Evolutionary conservation across 176 grass and related monocot species (phyloP).

Genomic region (Phoenix dactylifera): DNA sequence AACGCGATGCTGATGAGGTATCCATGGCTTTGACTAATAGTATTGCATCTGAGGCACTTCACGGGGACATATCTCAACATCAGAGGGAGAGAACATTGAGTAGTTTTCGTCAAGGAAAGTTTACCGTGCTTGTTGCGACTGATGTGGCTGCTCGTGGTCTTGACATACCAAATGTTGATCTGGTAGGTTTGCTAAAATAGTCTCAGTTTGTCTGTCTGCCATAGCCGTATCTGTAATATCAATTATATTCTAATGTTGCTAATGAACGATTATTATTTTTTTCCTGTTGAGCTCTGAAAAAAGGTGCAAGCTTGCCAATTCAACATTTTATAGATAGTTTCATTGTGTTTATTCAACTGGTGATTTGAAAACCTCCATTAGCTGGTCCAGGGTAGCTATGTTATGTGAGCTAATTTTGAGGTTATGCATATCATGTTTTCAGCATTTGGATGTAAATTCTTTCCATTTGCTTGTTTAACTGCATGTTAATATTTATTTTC

Average conservation of each 20-base stretch:
- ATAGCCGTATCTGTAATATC: not conserved
- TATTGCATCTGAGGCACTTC: constrained; percentile 95
- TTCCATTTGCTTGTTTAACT: too few relatives aligned
- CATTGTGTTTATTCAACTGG: too few relatives aligned
- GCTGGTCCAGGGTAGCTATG: too few relatives aligned
- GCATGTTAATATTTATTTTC: too few relatives aligned
- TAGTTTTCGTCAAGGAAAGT: constrained; percentile 94
- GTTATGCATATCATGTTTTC: too few relatives aligned
- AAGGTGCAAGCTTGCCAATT: too few relatives aligned
- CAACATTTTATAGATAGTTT: too few relatives aligned
- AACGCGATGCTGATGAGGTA: constrained; percentile 92
- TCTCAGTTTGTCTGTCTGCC: not conserved
- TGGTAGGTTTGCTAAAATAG: constrained; percentile 42
- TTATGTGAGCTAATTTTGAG: too few relatives aligned
- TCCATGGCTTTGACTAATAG: constrained; percentile 69
- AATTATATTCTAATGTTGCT: not conserved
- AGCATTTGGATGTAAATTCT: too few relatives aligned
- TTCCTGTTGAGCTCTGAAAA: too few relatives aligned
- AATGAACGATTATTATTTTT: too few relatives aligned
- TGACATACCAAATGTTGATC: constrained; percentile 97
- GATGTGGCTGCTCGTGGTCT: constrained; percentile 97
- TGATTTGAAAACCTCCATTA: too few relatives aligned
- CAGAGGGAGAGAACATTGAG: constrained; percentile 95
- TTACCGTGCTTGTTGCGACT: constrained; percentile 94
- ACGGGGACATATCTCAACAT: constrained; percentile 97